Evolutionary conservation across 2,329 filamentous ascomycete genomes (phyloP).

Genomic region (Sporothrix luriei): DNA sequence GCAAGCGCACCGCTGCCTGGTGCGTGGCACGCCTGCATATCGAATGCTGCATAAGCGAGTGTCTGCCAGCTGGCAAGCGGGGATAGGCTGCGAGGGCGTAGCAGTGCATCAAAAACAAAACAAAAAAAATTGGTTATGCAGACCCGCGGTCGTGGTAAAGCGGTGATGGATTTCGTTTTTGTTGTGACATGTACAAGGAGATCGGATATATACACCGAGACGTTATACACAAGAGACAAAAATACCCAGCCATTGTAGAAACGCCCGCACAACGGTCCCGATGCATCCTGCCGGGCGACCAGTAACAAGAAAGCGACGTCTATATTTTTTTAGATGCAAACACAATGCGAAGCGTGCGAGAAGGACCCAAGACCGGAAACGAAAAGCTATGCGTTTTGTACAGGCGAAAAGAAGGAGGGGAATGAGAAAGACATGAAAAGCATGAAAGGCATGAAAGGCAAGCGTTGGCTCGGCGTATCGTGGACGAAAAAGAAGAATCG

Average conservation of each 20-base stretch:
- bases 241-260: conserved; percentile 9
- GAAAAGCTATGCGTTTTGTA: conserved; percentile 26
- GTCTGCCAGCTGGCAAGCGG: conserved; percentile 30
- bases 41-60: conserved; percentile 22
- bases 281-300: neutral
- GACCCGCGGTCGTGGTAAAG: conserved; percentile 20
- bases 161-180: conserved; percentile 35
- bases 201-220: conserved; percentile 27
- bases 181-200: conserved; percentile 29
- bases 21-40: neutral
- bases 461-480: neutral
- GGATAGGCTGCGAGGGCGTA: conserved; percentile 19
- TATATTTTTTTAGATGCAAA: conserved; percentile 19
- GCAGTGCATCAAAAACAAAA: neutral
- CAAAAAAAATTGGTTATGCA: neutral
- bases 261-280: neutral
- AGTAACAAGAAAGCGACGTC: neutral
- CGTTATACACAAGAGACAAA: neutral
- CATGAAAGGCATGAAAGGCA: neutral
- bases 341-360: conserved; percentile 13
- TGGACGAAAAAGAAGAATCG: neutral
- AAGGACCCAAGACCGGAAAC: neutral
- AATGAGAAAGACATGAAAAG: neutral
- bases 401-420: neutral
- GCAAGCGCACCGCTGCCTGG: conserved; percentile 15